A percentile compares a stretch with the other conserved stretches of the same genome.
These are phyloP conservation scores for Claviceps spartinae DNA, from an alignment of 2,329 filamentous ascomycete species.

Conservation along the genomic window DNA sequence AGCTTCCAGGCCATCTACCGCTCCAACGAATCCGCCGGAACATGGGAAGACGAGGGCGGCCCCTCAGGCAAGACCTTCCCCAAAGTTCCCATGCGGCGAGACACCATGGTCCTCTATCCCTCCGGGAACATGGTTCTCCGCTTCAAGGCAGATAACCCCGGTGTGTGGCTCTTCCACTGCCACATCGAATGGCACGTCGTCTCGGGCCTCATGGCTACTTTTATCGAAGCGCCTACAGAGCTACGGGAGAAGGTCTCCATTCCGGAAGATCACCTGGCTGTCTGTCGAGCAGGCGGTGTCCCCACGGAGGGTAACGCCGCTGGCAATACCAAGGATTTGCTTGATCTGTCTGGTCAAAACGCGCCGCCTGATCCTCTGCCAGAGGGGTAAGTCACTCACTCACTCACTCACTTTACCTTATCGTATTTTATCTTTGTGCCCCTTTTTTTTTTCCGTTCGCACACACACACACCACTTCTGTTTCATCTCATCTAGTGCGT, in stretches of 20 bases:
- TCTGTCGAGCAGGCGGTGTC: slow-evolving; percentile 38
- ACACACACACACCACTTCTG: no score
- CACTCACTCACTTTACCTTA: no score
- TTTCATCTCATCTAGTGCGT: no score
- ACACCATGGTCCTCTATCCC: slow-evolving; percentile 52
- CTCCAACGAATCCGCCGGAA: slow-evolving; percentile 41
- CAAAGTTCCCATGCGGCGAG: slow-evolving; percentile 48
- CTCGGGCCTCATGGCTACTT: slow-evolving; percentile 51
- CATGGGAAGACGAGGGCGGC: slow-evolving; percentile 34
- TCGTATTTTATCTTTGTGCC: background rate
- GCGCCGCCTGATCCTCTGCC: slow-evolving; percentile 42
- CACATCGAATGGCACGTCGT: slow-evolving; percentile 68
- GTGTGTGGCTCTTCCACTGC: slow-evolving; percentile 64
- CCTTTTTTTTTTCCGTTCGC: background rate
- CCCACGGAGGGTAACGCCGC: slow-evolving; percentile 58
- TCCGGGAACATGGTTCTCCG: slow-evolving; percentile 55
- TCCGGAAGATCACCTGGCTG: slow-evolving; percentile 43
- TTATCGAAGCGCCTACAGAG: slow-evolving; percentile 48
- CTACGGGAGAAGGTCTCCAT: slow-evolving; percentile 48
- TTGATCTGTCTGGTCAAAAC: slow-evolving; percentile 52
- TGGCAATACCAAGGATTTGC: slow-evolving; percentile 48
- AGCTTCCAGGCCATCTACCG: slow-evolving; percentile 56
- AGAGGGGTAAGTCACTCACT: slow-evolving; percentile 32
- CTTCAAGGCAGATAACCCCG: slow-evolving; percentile 55
- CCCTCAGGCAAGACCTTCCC: slow-evolving; percentile 33